Base-by-base conservation (phyloP, 192 early-diverging fungal species). In the Dissophora ornata region DNA sequence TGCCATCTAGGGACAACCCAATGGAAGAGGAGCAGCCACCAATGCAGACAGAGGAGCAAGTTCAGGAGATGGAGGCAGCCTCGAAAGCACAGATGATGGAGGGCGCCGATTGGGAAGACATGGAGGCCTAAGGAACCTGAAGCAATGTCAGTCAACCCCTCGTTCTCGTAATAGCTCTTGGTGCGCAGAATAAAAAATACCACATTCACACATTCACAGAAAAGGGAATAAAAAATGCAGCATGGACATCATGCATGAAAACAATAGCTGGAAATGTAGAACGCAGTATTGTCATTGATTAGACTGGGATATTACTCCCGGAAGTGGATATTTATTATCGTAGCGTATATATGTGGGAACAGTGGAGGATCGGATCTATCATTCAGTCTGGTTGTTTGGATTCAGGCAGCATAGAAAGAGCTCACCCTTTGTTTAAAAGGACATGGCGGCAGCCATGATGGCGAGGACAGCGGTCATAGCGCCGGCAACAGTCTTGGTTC, bases 91-190 rank as follows among this genome's bases (percentile, higher is more conserved):
- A 71, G 11, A 34, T 63, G 32, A 57, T 74, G 55, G 40, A 50
- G 51, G 63, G 56, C 4, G 56, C 30, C 2, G 71, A 75, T 5
- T 66, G 56, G 63, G 71, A 77, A 38, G 73, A 67, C 30, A 77
- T 67, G 64, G 73, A 77, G 38, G 51, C 65, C 12, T 77, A 77
- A 63, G n/a, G n/a, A n/a, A n/a, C n/a, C n/a, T n/a, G n/a, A n/a
- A n/a, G n/a, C n/a, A n/a, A n/a, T n/a, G n/a, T n/a, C n/a, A n/a
- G n/a, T n/a, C n/a, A n/a, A n/a, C n/a, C n/a, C n/a, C n/a, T n/a
- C n/a, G n/a, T n/a, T n/a, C n/a, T n/a, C n/a, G n/a, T n/a, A n/a
- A n/a, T n/a, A n/a, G n/a, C n/a, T n/a, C n/a, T n/a, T n/a, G n/a
- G n/a, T n/a, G n/a, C n/a, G n/a, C n/a, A n/a, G n/a, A n/a, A n/a